Percentiles rank a stretch among this genome's conserved stretches.
These are phyloP conservation scores for Pleurotus sapidus DNA, from an alignment of 768 basidiomycete species.

Conservation along the genomic window DNA sequence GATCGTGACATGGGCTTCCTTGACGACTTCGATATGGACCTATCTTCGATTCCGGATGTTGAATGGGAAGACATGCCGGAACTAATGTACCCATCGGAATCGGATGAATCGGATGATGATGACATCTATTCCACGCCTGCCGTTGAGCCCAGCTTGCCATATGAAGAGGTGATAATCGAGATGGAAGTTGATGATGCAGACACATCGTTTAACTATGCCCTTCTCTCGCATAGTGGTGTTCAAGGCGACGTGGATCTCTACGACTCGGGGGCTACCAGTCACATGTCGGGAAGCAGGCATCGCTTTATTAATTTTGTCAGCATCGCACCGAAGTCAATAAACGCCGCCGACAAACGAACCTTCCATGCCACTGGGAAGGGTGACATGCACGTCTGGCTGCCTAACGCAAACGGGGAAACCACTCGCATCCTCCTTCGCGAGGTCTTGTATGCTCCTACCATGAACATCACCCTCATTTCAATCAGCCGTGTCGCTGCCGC, in stretches of 20 bases:
- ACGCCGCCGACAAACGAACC: conserved; percentile 23
- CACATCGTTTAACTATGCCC: not conserved
- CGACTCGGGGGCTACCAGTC: conserved; percentile 34
- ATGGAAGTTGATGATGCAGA: not conserved
- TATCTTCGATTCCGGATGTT: not conserved
- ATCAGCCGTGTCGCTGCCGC: conserved; percentile 24
- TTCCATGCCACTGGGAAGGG: conserved; percentile 29
- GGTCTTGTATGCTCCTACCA: conserved; percentile 26
- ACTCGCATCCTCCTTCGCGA: conserved; percentile 21
- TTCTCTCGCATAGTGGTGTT: not conserved
- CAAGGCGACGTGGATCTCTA: conserved; percentile 22
- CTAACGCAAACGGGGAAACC: conserved; percentile 16
- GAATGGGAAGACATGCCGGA: not conserved
- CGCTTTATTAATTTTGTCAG: conserved; percentile 24
- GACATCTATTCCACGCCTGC: not conserved
- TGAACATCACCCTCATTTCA: conserved; percentile 29
- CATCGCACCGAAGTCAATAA: conserved; percentile 24
- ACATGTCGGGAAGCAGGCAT: conserved; percentile 31
- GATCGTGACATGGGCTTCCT: not conserved
- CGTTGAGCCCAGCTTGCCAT: not conserved
- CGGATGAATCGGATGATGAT: conserved; percentile 1
- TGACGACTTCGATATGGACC: not conserved
- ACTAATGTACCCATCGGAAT: not conserved
- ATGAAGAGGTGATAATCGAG: not conserved
- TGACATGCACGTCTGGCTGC: conserved; percentile 23